A percentile compares a stretch with the other conserved stretches of the same genome.
These are phyloP conservation scores for Omphalea diandra DNA, from an alignment of 441 rosid species.

Conservation along the genomic window DNA sequence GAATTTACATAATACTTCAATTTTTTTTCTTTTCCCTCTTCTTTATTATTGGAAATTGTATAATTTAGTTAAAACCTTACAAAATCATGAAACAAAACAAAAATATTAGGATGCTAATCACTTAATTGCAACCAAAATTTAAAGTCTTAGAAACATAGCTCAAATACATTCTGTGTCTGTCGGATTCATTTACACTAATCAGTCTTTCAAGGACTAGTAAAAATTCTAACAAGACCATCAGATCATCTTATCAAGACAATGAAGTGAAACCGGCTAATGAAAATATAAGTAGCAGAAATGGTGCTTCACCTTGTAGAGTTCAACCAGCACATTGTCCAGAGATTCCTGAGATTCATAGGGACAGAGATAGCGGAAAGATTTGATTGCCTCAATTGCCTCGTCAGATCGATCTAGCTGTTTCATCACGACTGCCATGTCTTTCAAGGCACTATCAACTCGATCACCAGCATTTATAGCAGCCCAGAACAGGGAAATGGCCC, in stretches of 20 bases:
- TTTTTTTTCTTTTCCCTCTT: too few species aligned
- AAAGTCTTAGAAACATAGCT: neutral
- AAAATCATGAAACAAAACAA: too few species aligned
- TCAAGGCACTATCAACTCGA: neutral
- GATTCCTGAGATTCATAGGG: conserved; percentile 75
- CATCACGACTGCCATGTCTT: conserved; percentile 82
- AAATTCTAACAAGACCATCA: neutral
- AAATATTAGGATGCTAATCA: too few species aligned
- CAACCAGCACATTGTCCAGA: conserved; percentile 76
- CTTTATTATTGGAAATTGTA: too few species aligned
- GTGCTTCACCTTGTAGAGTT: conserved; percentile 69
- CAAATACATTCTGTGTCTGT: neutral
- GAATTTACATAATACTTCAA: too few species aligned
- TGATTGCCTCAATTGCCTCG: conserved; percentile 90
- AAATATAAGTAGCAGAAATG: neutral
- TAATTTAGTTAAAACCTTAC: too few species aligned
- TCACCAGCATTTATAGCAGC: neutral
- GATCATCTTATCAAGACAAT: neutral
- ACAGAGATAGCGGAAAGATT: conserved; percentile 83
- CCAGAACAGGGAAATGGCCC: neutral
- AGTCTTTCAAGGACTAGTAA: neutral
- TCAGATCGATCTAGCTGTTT: conserved; percentile 79
- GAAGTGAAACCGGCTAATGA: neutral
- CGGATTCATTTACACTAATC: neutral
- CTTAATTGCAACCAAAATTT: neutral